Evolutionary conservation across 192 early-diverging fungal species (phyloP), one percentile per base, ranked within the genome.

Genomic region (Helicostylum pulchrum): DNA sequence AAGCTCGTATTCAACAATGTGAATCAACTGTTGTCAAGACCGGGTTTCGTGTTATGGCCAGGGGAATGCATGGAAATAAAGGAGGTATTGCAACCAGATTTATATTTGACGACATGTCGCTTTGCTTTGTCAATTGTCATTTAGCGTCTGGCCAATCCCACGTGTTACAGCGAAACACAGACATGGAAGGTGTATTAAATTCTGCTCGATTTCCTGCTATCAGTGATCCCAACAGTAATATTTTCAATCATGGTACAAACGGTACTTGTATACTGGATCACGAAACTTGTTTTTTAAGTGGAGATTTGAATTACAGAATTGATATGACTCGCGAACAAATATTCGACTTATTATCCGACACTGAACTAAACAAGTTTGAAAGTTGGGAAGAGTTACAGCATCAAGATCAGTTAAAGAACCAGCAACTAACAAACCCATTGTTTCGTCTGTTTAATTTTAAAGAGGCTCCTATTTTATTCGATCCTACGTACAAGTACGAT

Each of bases 401-500:
- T 48, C 66, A 83, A 36, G 89, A 92, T 67, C 90, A 92, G 67
- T 76, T 92, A 5, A 47, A 68, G 23, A 71, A 64, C 36, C 73
- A 81, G 66, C 52, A 66, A 57, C 23, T 64, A 23, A 73, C 64
- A 21, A 84, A 94, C 54, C 77, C 89, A 4, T 67, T 79, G 19
- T 94, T 94, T 77, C 86, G 85, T 8, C 74, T 98, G 48, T 73
- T 85, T 11, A 74, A 75, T 7, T 98, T 94, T 62, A 67, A 62
- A 42, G 97, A 99, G 74, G 79, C 83, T 20, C 84, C 83, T n/a
- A 73, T 96, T 36, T 60, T 60, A 19, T 99, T 99, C 76, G 86
- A 80, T 1, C 97, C 97, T 0, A 99, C 96, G 1, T 99, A 97
- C 86, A 99, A 99, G 77, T 98, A 94, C 68, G 89, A 98, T 62